These are phyloP conservation scores for Lentinula edodes DNA, from an alignment of 768 basidiomycete genomes.

Conservation along the genomic window DNA sequence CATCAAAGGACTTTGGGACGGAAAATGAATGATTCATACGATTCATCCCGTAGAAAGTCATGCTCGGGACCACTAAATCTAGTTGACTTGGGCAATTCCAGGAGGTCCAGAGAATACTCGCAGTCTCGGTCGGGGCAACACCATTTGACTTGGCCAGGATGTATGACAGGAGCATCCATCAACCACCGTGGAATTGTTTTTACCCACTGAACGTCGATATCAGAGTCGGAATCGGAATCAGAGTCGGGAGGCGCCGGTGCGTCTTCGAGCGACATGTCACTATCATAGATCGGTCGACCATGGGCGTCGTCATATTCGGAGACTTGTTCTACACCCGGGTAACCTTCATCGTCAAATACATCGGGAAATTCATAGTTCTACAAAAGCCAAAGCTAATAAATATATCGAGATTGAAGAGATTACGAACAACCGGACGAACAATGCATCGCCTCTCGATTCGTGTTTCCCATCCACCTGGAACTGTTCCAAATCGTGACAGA, in stretches of 20 bases:
- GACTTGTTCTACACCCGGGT: neutral
- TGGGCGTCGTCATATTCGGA: neutral
- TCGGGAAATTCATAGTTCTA: neutral
- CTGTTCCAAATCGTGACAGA: neutral
- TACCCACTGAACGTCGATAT: neutral
- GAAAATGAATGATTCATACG: neutral
- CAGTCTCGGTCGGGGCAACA: neutral
- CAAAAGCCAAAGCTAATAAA: neutral
- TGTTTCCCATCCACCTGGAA: constrained; percentile 1
- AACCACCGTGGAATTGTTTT: neutral
- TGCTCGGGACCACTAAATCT: neutral
- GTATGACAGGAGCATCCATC: neutral
- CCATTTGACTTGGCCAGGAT: neutral
- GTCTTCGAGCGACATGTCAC: neutral
- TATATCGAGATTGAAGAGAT: neutral
- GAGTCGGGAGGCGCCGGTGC: neutral
- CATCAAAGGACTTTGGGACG: too few species aligned
- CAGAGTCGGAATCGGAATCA: neutral
- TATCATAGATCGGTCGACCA: neutral
- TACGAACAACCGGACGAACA: neutral
- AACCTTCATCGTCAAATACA: neutral
- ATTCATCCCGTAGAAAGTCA: neutral
- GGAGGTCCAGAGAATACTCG: neutral
- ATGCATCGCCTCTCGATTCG: neutral
- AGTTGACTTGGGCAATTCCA: neutral